A percentile compares a stretch with the other conserved stretches of the same genome.
These are phyloP conservation scores for Colletotrichum eremochloae DNA, from an alignment of 2,329 filamentous ascomycete species.

Conservation along the genomic window DNA sequence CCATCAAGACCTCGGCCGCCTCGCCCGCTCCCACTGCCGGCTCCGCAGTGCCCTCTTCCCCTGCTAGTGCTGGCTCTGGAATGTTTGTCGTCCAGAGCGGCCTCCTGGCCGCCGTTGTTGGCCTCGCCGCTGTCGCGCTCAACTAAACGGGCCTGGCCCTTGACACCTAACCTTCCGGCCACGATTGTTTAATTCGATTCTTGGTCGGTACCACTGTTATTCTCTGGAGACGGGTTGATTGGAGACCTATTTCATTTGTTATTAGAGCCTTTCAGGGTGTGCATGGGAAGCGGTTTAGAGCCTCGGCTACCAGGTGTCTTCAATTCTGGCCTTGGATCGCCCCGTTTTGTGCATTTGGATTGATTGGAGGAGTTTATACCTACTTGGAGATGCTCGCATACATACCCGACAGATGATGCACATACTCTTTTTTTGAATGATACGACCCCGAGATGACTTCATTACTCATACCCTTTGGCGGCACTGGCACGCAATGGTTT, in stretches of 20 bases:
- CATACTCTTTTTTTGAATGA: slow-evolving; percentile 41
- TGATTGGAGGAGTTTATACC: slow-evolving; percentile 37
- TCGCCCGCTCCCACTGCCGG: slow-evolving; percentile 41
- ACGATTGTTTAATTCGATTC: slow-evolving; percentile 41
- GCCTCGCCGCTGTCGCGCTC: slow-evolving; percentile 56
- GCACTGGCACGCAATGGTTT: slow-evolving; percentile 24
- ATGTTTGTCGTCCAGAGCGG: slow-evolving; percentile 56
- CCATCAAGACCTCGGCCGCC: slow-evolving; percentile 40
- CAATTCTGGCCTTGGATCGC: slow-evolving; percentile 37
- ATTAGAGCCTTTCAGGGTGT: slow-evolving; percentile 22
- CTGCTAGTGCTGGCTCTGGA: slow-evolving; percentile 51
- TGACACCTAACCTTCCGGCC: slow-evolving; percentile 18
- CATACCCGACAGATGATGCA: slow-evolving; percentile 40
- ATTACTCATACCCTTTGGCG: slow-evolving; percentile 5
- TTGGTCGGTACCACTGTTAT: slow-evolving; percentile 43
- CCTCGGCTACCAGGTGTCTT: slow-evolving; percentile 41
- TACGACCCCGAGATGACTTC: slow-evolving; percentile 38
- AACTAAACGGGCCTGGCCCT: slow-evolving; percentile 34
- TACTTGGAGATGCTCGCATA: slow-evolving; percentile 30
- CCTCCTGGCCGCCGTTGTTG: slow-evolving; percentile 55
- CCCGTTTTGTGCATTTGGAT: slow-evolving; percentile 22
- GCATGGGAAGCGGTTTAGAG: slow-evolving; percentile 28
- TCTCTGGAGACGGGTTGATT: slow-evolving; percentile 47
- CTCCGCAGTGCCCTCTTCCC: slow-evolving; percentile 45
- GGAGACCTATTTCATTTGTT: slow-evolving; percentile 39